Conservation (phyloP, 2,329 filamentous ascomycete species). For the Colletotrichum nymphaeae region DNA sequence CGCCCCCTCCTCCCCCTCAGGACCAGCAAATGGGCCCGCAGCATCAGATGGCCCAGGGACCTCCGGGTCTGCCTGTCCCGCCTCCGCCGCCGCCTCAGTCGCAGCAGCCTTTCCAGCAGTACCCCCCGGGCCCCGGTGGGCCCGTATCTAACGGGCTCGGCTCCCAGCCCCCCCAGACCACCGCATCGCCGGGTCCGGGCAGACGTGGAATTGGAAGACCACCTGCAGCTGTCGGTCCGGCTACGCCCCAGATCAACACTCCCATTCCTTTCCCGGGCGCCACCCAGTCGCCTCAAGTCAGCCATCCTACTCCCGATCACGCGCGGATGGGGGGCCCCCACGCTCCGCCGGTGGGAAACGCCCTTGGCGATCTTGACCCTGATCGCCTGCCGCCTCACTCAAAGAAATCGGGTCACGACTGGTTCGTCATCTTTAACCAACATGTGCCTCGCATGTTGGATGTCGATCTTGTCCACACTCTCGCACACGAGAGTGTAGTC, state of each 20-base stretch:
- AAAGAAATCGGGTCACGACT: slow-evolving; percentile 91
- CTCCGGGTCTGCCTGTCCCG: slow-evolving; percentile 71
- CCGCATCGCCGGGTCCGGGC: slow-evolving; percentile 86
- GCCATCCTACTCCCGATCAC: slow-evolving; percentile 83
- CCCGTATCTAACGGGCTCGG: slow-evolving; percentile 78
- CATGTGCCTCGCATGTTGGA: slow-evolving; percentile 89
- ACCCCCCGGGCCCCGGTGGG: slow-evolving; percentile 65
- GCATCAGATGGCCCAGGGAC: slow-evolving; percentile 77
- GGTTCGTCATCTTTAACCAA: slow-evolving; percentile 98
- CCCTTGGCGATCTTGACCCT: slow-evolving; percentile 86
- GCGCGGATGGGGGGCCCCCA: slow-evolving; percentile 60
- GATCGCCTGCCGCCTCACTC: slow-evolving; percentile 86
- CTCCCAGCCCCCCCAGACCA: slow-evolving; percentile 84
- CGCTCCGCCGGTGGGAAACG: slow-evolving; percentile 62
- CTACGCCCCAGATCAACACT: slow-evolving; percentile 92
- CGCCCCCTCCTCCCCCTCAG: slow-evolving; percentile 70
- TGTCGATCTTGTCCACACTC: slow-evolving; percentile 92
- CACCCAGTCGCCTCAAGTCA: slow-evolving; percentile 85
- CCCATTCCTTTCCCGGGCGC: slow-evolving; percentile 87
- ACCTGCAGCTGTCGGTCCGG: slow-evolving; percentile 72
- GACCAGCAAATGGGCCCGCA: slow-evolving; percentile 68
- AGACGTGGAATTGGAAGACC: slow-evolving; percentile 78
- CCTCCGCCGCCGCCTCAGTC: slow-evolving; percentile 69
- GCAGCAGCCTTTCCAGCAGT: slow-evolving; percentile 80
- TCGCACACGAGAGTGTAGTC: slow-evolving; percentile 94